phyloP scores from a whole-genome alignment of 2,329 filamentous ascomycete species.

The Exophiala aquamarina region DNA sequence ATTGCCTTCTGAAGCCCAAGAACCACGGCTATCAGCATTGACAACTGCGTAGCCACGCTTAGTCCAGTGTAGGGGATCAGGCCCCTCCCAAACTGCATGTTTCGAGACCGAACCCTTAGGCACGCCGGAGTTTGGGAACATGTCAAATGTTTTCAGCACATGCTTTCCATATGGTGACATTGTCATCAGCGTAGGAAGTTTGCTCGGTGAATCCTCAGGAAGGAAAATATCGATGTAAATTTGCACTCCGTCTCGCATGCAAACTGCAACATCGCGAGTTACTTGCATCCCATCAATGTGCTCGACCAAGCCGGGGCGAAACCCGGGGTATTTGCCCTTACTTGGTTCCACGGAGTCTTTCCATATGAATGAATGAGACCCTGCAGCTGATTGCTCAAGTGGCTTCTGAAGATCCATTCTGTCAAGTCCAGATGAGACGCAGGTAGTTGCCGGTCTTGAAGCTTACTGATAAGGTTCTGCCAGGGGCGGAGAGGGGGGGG shows the following conservation, averaged over 20 bases:
- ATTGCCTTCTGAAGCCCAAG: constrained; percentile 52
- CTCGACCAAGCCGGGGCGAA: constrained; percentile 3
- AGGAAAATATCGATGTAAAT: constrained; percentile 1
- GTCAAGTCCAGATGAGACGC: no score
- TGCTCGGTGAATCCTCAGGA: constrained; percentile 20
- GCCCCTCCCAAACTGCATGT: constrained; percentile 60
- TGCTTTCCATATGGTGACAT: constrained; percentile 73
- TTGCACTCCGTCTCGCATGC: constrained; percentile 8
- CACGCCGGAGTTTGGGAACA: constrained; percentile 3
- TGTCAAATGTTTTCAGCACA: constrained; percentile 2
- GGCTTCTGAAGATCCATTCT: no score
- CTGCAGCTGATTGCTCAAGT: no score
- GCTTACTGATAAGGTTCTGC: no score
- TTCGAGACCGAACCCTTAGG: constrained; percentile 51
- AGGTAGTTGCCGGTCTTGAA: no score
- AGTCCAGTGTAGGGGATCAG: constrained; percentile 59
- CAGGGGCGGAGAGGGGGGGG: no score
- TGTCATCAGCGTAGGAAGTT: constrained; percentile 62
- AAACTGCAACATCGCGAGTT: constrained; percentile 3
- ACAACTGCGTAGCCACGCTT: constrained; percentile 55
- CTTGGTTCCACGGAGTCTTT: constrained; percentile 2
- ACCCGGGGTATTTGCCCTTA: constrained; percentile 7
- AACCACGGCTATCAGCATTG: constrained; percentile 53
- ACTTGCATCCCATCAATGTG: constrained; percentile 5
- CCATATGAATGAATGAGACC: not conserved